A percentile compares a stretch with the other conserved stretches of the same genome.
These are phyloP conservation scores for Aspergillus clavatus DNA, from an alignment of 2,329 filamentous ascomycete species.

Conservation along the genomic window DNA sequence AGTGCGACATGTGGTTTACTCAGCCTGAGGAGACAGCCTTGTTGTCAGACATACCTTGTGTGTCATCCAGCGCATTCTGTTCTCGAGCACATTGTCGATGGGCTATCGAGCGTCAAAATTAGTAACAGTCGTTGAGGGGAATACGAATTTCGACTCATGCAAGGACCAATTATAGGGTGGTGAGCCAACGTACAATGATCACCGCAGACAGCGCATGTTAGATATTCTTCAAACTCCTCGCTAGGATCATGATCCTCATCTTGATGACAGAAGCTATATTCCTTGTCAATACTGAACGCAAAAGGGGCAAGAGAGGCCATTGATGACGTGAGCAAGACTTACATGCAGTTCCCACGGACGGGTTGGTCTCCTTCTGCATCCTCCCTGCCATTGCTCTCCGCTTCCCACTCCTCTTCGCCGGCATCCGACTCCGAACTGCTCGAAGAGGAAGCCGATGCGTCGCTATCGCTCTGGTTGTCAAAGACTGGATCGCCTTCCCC, in stretches of 20 bases:
- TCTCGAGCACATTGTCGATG: slow-evolving; percentile 85
- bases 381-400: slow-evolving; percentile 43
- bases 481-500: slow-evolving; percentile 42
- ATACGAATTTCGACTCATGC: too few species aligned
- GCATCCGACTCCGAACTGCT: slow-evolving; percentile 56
- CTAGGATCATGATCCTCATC: slow-evolving; percentile 78
- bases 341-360: slow-evolving; percentile 61
- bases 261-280: slow-evolving; percentile 69
- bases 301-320: not conserved
- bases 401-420: slow-evolving; percentile 49
- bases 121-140: slow-evolving; percentile 17
- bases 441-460: slow-evolving; percentile 34
- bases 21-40: not conserved
- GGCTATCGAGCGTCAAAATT: slow-evolving; percentile 57
- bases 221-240: slow-evolving; percentile 73
- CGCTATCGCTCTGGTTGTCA: slow-evolving; percentile 35
- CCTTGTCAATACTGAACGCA: slow-evolving; percentile 23
- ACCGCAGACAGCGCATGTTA: slow-evolving; percentile 71
- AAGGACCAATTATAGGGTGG: slow-evolving; percentile 16
- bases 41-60: slow-evolving; percentile 53
- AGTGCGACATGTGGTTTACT: not conserved
- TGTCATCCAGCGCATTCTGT: slow-evolving; percentile 57
- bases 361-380: slow-evolving; percentile 43
- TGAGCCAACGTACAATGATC: slow-evolving; percentile 66
- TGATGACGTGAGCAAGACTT: slow-evolving; percentile 23